These are phyloP conservation scores for Gracilaria vermiculophylla DNA, from an alignment of 23 red algal species.

Conservation along the genomic window DNA sequence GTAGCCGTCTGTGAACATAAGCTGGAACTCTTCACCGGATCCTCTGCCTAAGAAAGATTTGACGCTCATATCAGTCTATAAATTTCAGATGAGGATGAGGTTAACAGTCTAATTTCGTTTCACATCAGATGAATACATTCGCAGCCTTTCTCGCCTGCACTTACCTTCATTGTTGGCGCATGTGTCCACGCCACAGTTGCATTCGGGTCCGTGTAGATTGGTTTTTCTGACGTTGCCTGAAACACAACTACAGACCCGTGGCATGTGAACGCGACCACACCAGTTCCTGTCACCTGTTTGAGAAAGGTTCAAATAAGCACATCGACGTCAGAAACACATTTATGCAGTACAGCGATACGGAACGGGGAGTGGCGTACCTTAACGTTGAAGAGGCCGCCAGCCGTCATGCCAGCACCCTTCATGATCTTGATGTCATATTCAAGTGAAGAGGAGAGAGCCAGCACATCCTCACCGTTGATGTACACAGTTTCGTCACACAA, in stretches of 20 bases:
- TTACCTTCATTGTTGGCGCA: neutral
- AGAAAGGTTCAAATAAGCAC: no score
- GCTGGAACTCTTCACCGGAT: neutral
- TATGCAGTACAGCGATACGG: no score
- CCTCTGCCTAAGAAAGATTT: neutral
- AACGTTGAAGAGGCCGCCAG: neutral
- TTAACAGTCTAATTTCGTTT: no score
- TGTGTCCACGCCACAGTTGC: constrained; percentile 32
- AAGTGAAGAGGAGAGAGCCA: neutral
- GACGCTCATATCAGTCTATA: neutral
- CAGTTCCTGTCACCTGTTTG: neutral
- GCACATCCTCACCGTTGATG: neutral
- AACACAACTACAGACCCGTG: neutral
- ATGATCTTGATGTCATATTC: neutral
- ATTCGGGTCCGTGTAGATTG: neutral
- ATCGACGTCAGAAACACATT: no score
- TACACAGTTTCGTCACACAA: neutral
- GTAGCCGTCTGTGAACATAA: neutral
- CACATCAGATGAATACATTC: no score
- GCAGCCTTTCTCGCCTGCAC: no score
- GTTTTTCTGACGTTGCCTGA: neutral
- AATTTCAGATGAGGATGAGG: no score
- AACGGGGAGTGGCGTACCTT: neutral
- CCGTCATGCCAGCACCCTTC: neutral
- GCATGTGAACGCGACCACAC: neutral